Base-by-base conservation (phyloP, 345 rosid species). In the Brassica incana region DNA sequence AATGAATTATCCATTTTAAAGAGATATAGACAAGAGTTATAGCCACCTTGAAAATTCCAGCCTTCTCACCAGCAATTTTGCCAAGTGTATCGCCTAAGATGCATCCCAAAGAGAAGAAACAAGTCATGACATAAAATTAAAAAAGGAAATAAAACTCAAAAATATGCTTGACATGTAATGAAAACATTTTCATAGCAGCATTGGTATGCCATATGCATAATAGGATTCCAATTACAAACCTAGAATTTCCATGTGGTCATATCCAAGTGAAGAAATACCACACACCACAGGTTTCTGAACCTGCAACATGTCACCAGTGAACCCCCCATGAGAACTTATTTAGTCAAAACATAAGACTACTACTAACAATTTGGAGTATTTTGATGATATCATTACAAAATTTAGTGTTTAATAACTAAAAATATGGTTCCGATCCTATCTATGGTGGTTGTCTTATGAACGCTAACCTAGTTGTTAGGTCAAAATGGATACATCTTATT, bases 51-150 rank as follows among this genome's bases (percentile, higher is more conserved):
- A 91, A 87, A 79, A 95, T 93, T 58, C 99, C 98, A 86, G 98
- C 98, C 85, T 95, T 96, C 83, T 90, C 97, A 81, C 98, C 95
- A 74, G 97, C 98, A 83, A 96, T 96, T 90, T 89, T 85, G 40
- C 92, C 97, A 30, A 96, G 93, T 10, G 99, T 93, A 81, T 93
- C 78, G 64, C 98, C 99, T 95, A 85, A 82, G 67, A 71, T 78
- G 78, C 74, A 76, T 85, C 74, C 70, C 78, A 76, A 8, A 71
- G 67, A 83, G 60, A 63, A 63, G 75, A 61, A 64, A 71, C 67
- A 80, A 68, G 45, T 33, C 75, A 82, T 65, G 10, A 6, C 25
- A 73, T 11, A 33, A 10, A 2, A 12, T 2, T 2, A 56, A 27
- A 14, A 14, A 62, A 16, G 20, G 11, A 48, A 5, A 18, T 67